A percentile compares a stretch with the other conserved stretches of the same genome.
These are phyloP conservation scores for Aspergillus olivimuriae DNA, from an alignment of 495 filamentous ascomycete species.

Conservation along the genomic window DNA sequence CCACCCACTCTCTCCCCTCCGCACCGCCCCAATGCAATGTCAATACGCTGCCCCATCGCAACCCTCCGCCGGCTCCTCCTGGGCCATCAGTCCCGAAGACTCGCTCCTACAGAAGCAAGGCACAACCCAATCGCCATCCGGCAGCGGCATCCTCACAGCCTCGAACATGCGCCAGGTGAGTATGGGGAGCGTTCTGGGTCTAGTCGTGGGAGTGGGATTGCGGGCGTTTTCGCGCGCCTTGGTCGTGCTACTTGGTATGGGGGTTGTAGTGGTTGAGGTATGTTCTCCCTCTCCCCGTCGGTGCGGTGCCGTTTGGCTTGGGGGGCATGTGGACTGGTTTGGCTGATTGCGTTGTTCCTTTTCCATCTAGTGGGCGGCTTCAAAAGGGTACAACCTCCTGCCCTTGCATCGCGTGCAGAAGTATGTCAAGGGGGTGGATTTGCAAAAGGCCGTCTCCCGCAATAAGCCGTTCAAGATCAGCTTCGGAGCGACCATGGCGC, in stretches of 20 bases:
- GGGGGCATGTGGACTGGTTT: background rate
- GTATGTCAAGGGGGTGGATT: constrained; percentile 51
- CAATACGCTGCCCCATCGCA: constrained; percentile 30
- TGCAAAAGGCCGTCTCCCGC: constrained; percentile 53
- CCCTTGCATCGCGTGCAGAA: constrained; percentile 53
- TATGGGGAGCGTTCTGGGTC: constrained; percentile 60
- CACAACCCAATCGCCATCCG: constrained; percentile 9
- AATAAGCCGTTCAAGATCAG: constrained; percentile 72
- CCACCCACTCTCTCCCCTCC: constrained; percentile 34
- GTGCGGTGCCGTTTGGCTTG: background rate
- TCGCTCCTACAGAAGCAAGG: constrained; percentile 24
- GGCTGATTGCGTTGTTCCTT: no score
- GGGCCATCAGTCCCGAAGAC: constrained; percentile 21
- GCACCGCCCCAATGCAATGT: constrained; percentile 33
- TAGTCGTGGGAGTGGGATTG: constrained; percentile 64
- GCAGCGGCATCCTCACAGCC: constrained; percentile 28
- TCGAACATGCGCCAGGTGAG: constrained; percentile 61
- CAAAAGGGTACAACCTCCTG: constrained; percentile 67
- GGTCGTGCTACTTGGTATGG: constrained; percentile 64
- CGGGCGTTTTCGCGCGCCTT: constrained; percentile 69
- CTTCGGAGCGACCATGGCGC: constrained; percentile 69
- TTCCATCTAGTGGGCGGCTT: constrained; percentile 63
- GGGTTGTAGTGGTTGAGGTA: constrained; percentile 67
- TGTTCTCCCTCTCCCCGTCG: constrained; percentile 15
- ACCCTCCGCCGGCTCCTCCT: constrained; percentile 19